phyloP scores from a whole-genome alignment of 177 flowering plant species.

The Vitis hybrid region DNA sequence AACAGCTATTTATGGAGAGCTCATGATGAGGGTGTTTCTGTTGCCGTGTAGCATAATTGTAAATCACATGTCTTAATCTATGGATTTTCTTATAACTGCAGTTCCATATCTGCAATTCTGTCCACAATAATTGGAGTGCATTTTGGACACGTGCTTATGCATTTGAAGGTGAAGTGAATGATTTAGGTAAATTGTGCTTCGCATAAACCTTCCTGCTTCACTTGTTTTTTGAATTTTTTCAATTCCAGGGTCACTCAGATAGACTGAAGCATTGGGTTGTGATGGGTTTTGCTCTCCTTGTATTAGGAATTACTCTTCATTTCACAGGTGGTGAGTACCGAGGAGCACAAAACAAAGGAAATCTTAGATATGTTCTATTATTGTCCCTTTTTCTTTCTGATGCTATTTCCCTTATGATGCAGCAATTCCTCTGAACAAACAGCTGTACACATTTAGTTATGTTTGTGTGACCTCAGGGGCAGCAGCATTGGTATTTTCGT shows the following conservation, averaged over 20 bases:
- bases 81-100: conserved; percentile 25
- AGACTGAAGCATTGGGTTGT: conserved; percentile 75
- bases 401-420: conserved; percentile 25
- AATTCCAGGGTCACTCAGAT: conserved; percentile 53
- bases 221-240: conserved; percentile 1
- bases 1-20: too few relatives aligned
- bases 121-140: conserved; percentile 78
- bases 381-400: conserved; percentile 2
- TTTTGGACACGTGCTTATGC: conserved; percentile 78
- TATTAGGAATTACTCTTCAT: conserved; percentile 65
- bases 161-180: conserved; percentile 53
- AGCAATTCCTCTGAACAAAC: conserved; percentile 88
- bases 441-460: conserved; percentile 81
- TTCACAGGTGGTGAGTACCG: conserved; percentile 65
- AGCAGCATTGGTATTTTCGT: conserved; percentile 74
- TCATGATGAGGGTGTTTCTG: too few relatives aligned
- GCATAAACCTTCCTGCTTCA: not conserved
- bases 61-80: not conserved
- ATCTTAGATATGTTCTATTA: not conserved
- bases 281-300: conserved; percentile 55
- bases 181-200: too few relatives aligned
- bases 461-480: conserved; percentile 87
- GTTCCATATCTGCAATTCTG: conserved; percentile 82
- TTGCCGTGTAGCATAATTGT: not conserved
- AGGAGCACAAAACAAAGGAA: not conserved